Evolutionary conservation across 2,329 filamentous ascomycete genomes (phyloP), one percentile per base, ranked within the genome.

Genomic region (Colletotrichum lentis): DNA sequence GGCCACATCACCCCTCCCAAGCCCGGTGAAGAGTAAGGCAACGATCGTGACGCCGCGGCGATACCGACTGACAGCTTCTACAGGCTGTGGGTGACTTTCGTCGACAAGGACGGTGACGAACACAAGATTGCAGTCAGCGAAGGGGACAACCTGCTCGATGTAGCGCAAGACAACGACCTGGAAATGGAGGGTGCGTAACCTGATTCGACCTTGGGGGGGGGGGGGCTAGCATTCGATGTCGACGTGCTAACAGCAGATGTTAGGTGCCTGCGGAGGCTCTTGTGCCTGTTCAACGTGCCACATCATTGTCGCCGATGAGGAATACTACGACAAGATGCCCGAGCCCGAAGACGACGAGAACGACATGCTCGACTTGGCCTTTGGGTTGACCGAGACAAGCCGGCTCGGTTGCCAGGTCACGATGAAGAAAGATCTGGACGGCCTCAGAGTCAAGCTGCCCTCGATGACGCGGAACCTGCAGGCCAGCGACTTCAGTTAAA

Each of bases 381-480:
- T 97, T 79, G 94, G 93, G 2, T 81, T 97, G 72, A 96, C 93
- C 3, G 94, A 97, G 83, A 97, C 93, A 27, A 88, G 86, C 73
- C 82, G 94, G 37, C 78, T 97, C 72, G 94, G 94, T 0, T 97
- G 94, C 78, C 94, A 97, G 82, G 92, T 99, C 31, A 85, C 88
- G 76, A 97, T 99, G 95, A 91, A 84, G 68, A 94, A 93, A 79
- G 93, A 96, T 73, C 80, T 98, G 71, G 92, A 98, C 77, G 96
- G 96, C 0, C 71, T 99, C 74, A 88, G 89, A 53, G 93, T 99
- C 39, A 91, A 88, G 78, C 81, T 99, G 75, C 96, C 96, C 14
- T 89, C 89, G 44, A 97, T 97, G 94, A 98, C 96, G 72, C 86
- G 96, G 78, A 99, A 99, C 77, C 76, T 99, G 80, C 96, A 99